Evolutionary conservation across 768 basidiomycete species (phyloP).

Genomic region (Xerocomus potaroensis): DNA sequence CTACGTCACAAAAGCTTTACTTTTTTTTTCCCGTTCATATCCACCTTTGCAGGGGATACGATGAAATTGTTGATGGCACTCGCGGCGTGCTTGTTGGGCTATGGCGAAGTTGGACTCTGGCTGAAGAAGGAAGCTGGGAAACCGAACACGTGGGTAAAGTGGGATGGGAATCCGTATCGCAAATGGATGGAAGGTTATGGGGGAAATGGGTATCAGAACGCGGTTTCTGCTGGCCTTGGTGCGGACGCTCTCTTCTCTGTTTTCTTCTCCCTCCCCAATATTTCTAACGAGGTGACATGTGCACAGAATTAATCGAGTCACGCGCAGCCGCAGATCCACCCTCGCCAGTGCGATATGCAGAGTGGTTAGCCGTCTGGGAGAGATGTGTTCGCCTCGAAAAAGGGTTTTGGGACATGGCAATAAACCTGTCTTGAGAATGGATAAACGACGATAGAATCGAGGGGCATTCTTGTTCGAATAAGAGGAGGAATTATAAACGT

Average conservation of each 20-base stretch:
- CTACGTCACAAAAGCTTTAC: no score
- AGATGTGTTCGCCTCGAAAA: slow-evolving; percentile 75
- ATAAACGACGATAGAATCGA: no score
- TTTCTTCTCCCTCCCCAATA: no score
- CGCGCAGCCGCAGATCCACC: slow-evolving; percentile 61
- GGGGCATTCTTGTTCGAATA: no score
- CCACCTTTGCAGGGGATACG: slow-evolving; percentile 55
- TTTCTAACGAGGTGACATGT: background rate
- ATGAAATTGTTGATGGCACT: slow-evolving; percentile 75
- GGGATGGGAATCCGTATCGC: slow-evolving; percentile 70
- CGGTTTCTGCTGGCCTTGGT: slow-evolving; percentile 76
- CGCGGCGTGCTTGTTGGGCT: slow-evolving; percentile 83
- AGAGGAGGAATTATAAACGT: no score
- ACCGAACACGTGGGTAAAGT: slow-evolving; percentile 46
- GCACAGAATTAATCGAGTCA: slow-evolving; percentile 67
- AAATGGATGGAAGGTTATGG: slow-evolving; percentile 79
- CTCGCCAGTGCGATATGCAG: slow-evolving; percentile 50
- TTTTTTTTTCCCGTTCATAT: no score
- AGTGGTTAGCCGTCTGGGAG: slow-evolving; percentile 72
- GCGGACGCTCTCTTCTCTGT: slow-evolving; percentile 17
- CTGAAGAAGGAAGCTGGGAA: slow-evolving; percentile 44
- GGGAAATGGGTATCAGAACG: slow-evolving; percentile 63
- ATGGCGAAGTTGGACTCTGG: slow-evolving; percentile 91
- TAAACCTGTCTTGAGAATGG: slow-evolving; percentile 23
- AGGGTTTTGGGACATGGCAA: slow-evolving; percentile 81